Evolutionary conservation across 1,139 yeast species (phyloP).

Genomic region (Hansenula sp.): DNA sequence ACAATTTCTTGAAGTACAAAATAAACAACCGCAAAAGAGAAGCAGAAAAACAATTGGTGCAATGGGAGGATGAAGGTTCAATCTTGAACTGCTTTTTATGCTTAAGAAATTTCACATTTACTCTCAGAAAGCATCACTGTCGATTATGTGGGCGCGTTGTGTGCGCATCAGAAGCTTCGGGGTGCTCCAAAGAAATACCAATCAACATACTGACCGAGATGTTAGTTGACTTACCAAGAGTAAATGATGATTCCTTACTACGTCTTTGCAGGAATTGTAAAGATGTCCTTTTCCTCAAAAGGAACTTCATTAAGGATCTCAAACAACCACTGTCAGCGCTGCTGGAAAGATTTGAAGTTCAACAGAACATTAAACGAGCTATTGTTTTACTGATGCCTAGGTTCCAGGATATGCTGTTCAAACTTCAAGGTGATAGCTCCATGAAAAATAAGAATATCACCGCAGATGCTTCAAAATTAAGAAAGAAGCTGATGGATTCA

Average conservation of each 20-base stretch:
- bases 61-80: constrained; percentile 63
- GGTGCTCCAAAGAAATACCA: constrained; percentile 76
- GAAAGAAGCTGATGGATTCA: constrained; percentile 38
- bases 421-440: constrained; percentile 27
- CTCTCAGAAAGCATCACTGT: constrained; percentile 82
- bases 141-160: constrained; percentile 79
- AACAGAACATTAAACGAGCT: constrained; percentile 30
- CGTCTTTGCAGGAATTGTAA: constrained; percentile 73
- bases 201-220: constrained; percentile 43
- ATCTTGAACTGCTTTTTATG: constrained; percentile 65
- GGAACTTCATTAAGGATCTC: constrained; percentile 44
- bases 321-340: constrained; percentile 21
- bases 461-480: constrained; percentile 33
- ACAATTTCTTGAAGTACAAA: constrained; percentile 14
- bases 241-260: constrained; percentile 27
- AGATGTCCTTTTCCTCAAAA: constrained; percentile 51
- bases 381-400: constrained; percentile 37
- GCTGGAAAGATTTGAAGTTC: constrained; percentile 28
- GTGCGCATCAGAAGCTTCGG: constrained; percentile 60
- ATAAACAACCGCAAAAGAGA: constrained; percentile 25
- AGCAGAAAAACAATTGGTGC: constrained; percentile 51
- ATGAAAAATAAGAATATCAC: constrained; percentile 27
- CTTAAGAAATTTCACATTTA: constrained; percentile 47
- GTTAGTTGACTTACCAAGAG: constrained; percentile 30
- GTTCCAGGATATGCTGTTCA: constrained; percentile 34